phyloP scores from a whole-genome alignment of 1,139 yeast genomes.

The Kurtzmaniella natalensis region DNA sequence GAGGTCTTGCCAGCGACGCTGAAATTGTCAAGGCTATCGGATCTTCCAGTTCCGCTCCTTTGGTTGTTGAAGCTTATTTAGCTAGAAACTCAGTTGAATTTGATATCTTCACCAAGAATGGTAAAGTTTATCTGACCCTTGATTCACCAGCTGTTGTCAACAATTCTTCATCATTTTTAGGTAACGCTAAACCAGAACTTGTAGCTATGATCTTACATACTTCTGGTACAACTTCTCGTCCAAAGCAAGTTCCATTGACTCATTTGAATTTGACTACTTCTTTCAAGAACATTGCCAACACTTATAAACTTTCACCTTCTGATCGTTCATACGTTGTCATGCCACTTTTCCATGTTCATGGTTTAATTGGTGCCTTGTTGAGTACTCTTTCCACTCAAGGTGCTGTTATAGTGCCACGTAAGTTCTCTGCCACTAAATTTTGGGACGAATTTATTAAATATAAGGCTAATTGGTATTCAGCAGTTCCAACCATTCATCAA shows the following conservation, averaged over 20 bases:
- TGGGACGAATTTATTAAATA: constrained; percentile 51
- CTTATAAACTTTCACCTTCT: constrained; percentile 43
- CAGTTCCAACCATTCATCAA: constrained; percentile 70
- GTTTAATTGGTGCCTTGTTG: constrained; percentile 56
- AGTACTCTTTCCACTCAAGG: constrained; percentile 62
- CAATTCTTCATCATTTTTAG: constrained; percentile 21
- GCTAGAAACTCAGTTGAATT: constrained; percentile 37
- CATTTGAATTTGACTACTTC: constrained; percentile 58
- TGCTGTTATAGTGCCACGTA: constrained; percentile 50
- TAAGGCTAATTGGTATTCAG: constrained; percentile 63
- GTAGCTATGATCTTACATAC: constrained; percentile 64
- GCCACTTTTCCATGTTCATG: constrained; percentile 76
- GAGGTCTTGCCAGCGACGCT: constrained; percentile 31
- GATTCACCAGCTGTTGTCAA: constrained; percentile 18
- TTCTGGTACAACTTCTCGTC: constrained; percentile 69
- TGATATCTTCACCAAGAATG: constrained; percentile 23
- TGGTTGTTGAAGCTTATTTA: constrained; percentile 48
- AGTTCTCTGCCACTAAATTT: constrained; percentile 54
- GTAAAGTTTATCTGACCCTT: constrained; percentile 20
- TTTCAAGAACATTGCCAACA: constrained; percentile 49
- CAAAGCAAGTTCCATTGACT: constrained; percentile 66
- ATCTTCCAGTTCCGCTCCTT: constrained; percentile 32
- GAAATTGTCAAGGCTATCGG: constrained; percentile 50
- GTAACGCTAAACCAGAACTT: constrained; percentile 41
- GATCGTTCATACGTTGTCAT: constrained; percentile 61